Evolutionary conservation across 805 yeast genomes (phyloP).

Genomic region (Candida peoriensis): DNA sequence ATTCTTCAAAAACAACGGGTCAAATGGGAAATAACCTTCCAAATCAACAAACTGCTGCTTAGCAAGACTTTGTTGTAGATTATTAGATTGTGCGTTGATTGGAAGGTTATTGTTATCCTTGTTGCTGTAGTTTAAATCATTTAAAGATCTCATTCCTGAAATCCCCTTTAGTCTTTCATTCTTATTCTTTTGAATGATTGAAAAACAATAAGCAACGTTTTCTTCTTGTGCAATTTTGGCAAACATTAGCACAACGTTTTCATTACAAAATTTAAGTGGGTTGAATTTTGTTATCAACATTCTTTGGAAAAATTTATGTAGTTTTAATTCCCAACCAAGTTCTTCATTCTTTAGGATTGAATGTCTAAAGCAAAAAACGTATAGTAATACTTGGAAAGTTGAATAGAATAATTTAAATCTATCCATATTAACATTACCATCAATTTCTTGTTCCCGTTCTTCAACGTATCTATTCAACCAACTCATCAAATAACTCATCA

Average conservation of each 20-base stretch:
- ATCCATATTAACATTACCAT: constrained; percentile 72
- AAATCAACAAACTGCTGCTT: constrained; percentile 82
- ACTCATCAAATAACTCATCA: constrained; percentile 72
- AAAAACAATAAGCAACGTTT: constrained; percentile 88
- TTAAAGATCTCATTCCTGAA: constrained; percentile 23
- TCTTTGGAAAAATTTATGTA: constrained; percentile 85
- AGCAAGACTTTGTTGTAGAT: constrained; percentile 41
- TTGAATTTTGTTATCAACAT: constrained; percentile 84
- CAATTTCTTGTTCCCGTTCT: constrained; percentile 83
- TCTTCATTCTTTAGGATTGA: constrained; percentile 40
- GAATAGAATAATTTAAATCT: constrained; percentile 86
- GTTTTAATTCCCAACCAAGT: constrained; percentile 64
- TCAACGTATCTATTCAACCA: constrained; percentile 80
- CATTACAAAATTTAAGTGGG: constrained; percentile 90
- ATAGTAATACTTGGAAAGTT: constrained; percentile 82
- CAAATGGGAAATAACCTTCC: constrained; percentile 96
- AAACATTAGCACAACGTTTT: constrained; percentile 87
- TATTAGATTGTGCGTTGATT: constrained; percentile 15
- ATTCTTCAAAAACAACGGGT: constrained; percentile 72
- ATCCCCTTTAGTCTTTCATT: constrained; percentile 40
- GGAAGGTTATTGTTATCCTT: constrained; percentile 14
- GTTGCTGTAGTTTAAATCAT: constrained; percentile 25
- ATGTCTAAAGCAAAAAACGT: constrained; percentile 89
- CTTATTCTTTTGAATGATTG: constrained; percentile 87
- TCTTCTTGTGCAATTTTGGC: constrained; percentile 89